These are phyloP conservation scores for Ustilago crameri DNA, from an alignment of 1,284 basidiomycete species.

Conservation along the genomic window DNA sequence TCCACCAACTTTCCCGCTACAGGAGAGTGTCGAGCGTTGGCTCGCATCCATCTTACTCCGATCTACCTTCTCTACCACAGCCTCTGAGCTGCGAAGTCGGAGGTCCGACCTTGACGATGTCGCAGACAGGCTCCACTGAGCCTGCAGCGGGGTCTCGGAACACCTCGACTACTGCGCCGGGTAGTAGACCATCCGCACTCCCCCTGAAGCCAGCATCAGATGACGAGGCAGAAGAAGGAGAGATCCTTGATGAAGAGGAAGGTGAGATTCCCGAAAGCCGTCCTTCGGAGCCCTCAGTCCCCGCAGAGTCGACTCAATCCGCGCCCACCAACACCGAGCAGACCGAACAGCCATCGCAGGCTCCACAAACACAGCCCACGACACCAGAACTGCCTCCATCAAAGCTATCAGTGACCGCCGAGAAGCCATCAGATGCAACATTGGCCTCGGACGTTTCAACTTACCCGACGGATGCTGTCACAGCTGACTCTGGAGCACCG, in stretches of 20 bases:
- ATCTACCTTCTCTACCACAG: too few relatives aligned
- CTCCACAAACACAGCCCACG: conserved; percentile 16
- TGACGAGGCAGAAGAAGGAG: conserved; percentile 50
- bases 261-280: conserved; percentile 37
- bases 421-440: background rate
- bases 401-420: background rate
- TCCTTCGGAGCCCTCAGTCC: conserved; percentile 1
- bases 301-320: conserved; percentile 7
- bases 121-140: conserved; percentile 23
- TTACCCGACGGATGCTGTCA: background rate
- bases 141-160: conserved; percentile 4
- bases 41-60: too few relatives aligned
- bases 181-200: conserved; percentile 3
- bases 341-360: conserved; percentile 5
- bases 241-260: conserved; percentile 48
- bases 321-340: conserved; percentile 1
- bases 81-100: too few relatives aligned
- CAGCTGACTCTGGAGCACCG: background rate
- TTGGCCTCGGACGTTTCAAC: too few relatives aligned
- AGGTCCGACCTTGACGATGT: conserved; percentile 9
- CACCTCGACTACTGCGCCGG: conserved; percentile 4
- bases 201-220: conserved; percentile 15
- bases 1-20: background rate
- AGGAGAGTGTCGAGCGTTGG: too few relatives aligned
- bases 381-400: conserved; percentile 14